Base-by-base conservation (phyloP, 345 rosid genomes). In the Geranium brycei region DNA sequence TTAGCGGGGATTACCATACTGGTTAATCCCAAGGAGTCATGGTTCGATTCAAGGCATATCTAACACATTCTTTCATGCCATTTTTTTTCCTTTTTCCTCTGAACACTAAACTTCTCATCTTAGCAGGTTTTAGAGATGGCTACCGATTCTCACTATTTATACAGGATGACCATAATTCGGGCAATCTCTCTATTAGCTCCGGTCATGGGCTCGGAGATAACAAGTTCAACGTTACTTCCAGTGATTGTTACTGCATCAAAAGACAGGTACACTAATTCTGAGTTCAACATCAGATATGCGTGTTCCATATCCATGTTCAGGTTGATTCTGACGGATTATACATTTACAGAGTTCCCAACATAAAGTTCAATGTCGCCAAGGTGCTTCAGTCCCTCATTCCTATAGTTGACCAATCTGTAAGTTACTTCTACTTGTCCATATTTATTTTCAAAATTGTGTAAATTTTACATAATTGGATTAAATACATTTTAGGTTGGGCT, bases 351-450 rank as follows among this genome's bases (percentile, higher is more conserved):
- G 96, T 92, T 62, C 91, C 98, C 19, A 92, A 89, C 78, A 91
- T 91, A 72, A 91, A 86, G 73, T 91, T 91, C 71, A 91, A 91
- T 23, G 96, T 84, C 17, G 98, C 98, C 16, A 92, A 92, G 77
- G 90, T 92, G 77, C 63, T 92, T 76, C 95, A 87, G 75, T 87
- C 93, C 3, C 82, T 89, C 17, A 78, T 84, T 70, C 91, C 96
- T 2, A 83, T 92, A 53, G 89, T 91, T 2, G 95, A 87, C 67
- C 95, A 83, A 19, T 79, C 92, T 58, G 97, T 91, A 68, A 84
- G 97, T 87, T 35, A 4, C 41, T 15, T 23, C 28, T 23, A 23
- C 28, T 23, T 23, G 28, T 2, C 28, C 28, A 23, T 23, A 23
- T 23, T 23, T 2, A 23, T 23, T 23, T 23, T 23, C 28, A 23